phyloP scores from a whole-genome alignment of 2,329 filamentous ascomycete genomes.

The Alternaria sp. region DNA sequence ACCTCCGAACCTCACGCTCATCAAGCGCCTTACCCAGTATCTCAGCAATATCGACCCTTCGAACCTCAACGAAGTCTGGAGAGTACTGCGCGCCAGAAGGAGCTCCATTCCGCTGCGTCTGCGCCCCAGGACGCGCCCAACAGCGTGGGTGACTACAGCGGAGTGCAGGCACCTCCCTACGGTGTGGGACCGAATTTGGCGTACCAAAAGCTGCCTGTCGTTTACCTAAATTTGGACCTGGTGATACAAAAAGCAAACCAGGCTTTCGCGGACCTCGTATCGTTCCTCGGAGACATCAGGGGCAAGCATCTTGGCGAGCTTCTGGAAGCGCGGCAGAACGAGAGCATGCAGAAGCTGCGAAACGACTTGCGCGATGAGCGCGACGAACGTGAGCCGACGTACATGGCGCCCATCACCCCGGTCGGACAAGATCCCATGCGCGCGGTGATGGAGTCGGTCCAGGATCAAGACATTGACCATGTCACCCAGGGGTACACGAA shows the following conservation, averaged over 20 bases:
- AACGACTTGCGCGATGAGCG: conserved; percentile 55
- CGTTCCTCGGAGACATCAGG: conserved; percentile 45
- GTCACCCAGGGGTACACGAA: conserved; percentile 53
- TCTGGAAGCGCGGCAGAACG: conserved; percentile 49
- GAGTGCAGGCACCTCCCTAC: conserved; percentile 27
- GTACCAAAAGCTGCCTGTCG: conserved; percentile 43
- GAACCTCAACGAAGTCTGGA: conserved; percentile 31
- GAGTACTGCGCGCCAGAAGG: conserved; percentile 21
- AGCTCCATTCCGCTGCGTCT: conserved; percentile 22
- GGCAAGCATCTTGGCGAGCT: conserved; percentile 53
- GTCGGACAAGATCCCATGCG: conserved; percentile 52
- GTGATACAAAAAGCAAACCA: conserved; percentile 54
- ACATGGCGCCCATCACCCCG: conserved; percentile 57
- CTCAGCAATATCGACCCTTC: conserved; percentile 28
- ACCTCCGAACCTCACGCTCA: conserved; percentile 27
- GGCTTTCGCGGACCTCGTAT: conserved; percentile 53
- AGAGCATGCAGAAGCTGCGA: conserved; percentile 53
- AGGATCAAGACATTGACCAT: conserved; percentile 52
- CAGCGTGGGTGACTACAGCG: conserved; percentile 24
- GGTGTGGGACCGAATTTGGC: conserved; percentile 29
- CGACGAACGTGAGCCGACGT: conserved; percentile 56
- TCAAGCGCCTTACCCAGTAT: conserved; percentile 27
- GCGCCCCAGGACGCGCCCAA: conserved; percentile 20
- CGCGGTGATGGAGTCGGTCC: conserved; percentile 47
- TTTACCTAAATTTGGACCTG: conserved; percentile 57